Conservation (phyloP, 305 asterid species). For the Plantago lanceolata region DNA sequence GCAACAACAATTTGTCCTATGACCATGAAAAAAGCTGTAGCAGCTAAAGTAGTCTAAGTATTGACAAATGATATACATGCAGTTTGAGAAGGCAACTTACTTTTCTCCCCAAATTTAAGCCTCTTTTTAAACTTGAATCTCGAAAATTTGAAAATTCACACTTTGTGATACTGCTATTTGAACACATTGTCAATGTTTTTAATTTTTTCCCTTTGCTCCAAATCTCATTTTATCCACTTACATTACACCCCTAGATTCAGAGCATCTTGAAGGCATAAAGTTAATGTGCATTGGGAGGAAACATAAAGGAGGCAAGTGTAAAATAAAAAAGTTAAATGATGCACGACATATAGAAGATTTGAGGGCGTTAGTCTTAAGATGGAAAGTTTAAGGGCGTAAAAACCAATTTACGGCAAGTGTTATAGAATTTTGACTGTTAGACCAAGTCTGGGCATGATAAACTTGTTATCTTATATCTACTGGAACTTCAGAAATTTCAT, state of each 20-base stretch:
- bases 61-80: not conserved
- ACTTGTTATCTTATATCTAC: slow-evolving; percentile 6
- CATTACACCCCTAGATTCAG: not conserved
- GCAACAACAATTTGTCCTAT: not conserved
- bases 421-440: not conserved
- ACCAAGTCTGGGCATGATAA: not conserved
- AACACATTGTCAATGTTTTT: too few relatives aligned
- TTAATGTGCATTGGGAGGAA: not conserved
- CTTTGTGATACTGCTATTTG: too few relatives aligned
- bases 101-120: too few relatives aligned
- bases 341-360: not conserved
- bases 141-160: too few relatives aligned
- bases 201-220: too few relatives aligned
- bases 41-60: too few relatives aligned
- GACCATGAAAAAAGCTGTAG: not conserved
- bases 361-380: not conserved
- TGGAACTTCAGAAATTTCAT: not conserved
- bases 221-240: too few relatives aligned
- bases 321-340: not conserved
- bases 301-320: not conserved
- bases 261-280: not conserved
- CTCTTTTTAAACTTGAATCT: too few relatives aligned
- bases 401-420: too few relatives aligned
- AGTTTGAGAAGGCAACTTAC: not conserved
- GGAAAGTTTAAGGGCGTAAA: not conserved